phyloP scores from a whole-genome alignment of 768 basidiomycete species.

The Ephemerocybe angulata region DNA sequence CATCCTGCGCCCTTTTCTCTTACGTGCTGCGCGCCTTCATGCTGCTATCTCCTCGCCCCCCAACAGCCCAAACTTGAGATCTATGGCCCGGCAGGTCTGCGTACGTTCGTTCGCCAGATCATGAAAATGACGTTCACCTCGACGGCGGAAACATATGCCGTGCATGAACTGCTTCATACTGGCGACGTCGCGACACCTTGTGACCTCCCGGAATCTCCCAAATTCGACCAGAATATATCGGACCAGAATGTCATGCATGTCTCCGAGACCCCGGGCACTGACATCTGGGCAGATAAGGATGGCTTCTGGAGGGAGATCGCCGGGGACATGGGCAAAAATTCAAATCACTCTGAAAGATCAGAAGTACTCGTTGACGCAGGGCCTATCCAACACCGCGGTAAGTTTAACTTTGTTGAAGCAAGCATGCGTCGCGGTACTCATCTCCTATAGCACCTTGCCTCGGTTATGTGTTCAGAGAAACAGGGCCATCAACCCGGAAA shows the following conservation, averaged over 20 bases:
- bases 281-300: conserved; percentile 51
- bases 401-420: too few species aligned
- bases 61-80: conserved; percentile 58
- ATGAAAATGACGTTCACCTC: conserved; percentile 64
- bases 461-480: conserved; percentile 72
- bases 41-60: conserved; percentile 8
- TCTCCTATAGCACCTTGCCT: conserved; percentile 61
- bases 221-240: conserved; percentile 15
- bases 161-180: conserved; percentile 69
- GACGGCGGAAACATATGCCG: conserved; percentile 60
- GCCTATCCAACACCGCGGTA: conserved; percentile 74
- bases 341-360: conserved; percentile 31
- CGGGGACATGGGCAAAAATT: conserved; percentile 27
- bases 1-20: background rate
- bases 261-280: conserved; percentile 61
- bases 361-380: conserved; percentile 67
- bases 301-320: conserved; percentile 67
- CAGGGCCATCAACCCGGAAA: conserved; percentile 47
- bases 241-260: conserved; percentile 45
- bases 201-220: conserved; percentile 23
- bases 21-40: background rate
- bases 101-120: conserved; percentile 67
- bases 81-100: conserved; percentile 77
- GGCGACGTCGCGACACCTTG: conserved; percentile 56
- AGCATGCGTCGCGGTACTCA: too few species aligned